A percentile compares a stretch with the other conserved stretches of the same genome.
phyloP scores from a whole-genome alignment of 352 stramenopile species.

The Pythium pyrilobum region DNA sequence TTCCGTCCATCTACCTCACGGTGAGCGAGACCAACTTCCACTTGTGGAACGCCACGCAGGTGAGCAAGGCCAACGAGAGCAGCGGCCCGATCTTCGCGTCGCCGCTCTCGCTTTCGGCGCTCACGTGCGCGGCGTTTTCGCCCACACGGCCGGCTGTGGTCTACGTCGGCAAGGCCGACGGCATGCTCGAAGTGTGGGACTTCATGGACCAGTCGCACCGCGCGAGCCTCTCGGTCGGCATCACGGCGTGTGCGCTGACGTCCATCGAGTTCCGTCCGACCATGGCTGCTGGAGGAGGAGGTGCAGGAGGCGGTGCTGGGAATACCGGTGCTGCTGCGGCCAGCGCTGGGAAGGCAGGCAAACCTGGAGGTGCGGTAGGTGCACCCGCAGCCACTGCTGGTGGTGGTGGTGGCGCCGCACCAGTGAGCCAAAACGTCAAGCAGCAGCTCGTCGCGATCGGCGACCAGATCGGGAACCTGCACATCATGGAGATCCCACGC shows the following conservation, averaged over 20 bases:
- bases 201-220: conserved; percentile 90
- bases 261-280: conserved; percentile 71
- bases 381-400: background rate
- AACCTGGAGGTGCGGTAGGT: background rate
- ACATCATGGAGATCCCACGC: conserved; percentile 91
- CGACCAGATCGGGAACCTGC: conserved; percentile 89
- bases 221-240: conserved; percentile 67
- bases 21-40: conserved; percentile 90
- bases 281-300: conserved; percentile 5
- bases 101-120: conserved; percentile 64
- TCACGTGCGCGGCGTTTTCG: conserved; percentile 87
- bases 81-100: conserved; percentile 85
- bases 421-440: conserved; percentile 42
- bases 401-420: conserved; percentile 1
- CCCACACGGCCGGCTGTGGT: conserved; percentile 84
- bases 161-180: conserved; percentile 86
- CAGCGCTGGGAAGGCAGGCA: conserved; percentile 6
- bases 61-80: conserved; percentile 22
- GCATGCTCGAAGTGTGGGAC: conserved; percentile 91
- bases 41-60: conserved; percentile 85
- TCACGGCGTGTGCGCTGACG: conserved; percentile 86
- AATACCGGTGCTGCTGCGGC: conserved; percentile 9
- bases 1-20: conserved; percentile 83
- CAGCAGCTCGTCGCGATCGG: conserved; percentile 90
- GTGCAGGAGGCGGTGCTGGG: background rate